These are phyloP conservation scores for Colletotrichum simmondsii DNA, from an alignment of 2,329 filamentous ascomycete species.

Conservation along the genomic window DNA sequence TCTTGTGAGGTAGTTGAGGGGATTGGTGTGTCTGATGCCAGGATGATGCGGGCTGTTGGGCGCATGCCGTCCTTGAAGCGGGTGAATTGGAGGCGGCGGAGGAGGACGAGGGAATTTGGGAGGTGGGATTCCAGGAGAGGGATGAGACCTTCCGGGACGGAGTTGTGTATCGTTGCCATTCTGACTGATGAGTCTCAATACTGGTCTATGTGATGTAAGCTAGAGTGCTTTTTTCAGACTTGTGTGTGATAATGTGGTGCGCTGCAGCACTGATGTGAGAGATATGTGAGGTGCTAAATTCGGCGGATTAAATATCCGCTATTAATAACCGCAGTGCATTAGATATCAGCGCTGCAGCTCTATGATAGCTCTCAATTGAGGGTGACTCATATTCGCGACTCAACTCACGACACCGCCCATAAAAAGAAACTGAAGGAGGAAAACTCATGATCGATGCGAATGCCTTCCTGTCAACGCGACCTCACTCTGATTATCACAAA, in stretches of 20 bases:
- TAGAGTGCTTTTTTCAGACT: not conserved
- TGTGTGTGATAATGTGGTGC: not conserved
- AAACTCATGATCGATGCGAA: not conserved
- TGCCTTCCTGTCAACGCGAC: not conserved
- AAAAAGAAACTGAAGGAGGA: too few species aligned
- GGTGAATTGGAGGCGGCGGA: slow-evolving; percentile 72
- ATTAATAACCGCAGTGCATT: not conserved
- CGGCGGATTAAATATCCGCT: slow-evolving; percentile 19
- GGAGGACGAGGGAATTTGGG: slow-evolving; percentile 68
- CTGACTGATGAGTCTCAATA: not conserved
- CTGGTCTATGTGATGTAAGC: not conserved
- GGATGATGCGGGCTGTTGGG: slow-evolving; percentile 54
- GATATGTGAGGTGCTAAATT: not conserved
- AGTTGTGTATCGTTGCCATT: slow-evolving; percentile 39
- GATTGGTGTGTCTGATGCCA: slow-evolving; percentile 40
- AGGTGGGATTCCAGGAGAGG: slow-evolving; percentile 60
- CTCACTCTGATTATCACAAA: not conserved
- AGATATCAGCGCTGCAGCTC: not conserved
- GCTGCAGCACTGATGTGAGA: not conserved
- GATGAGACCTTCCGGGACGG: slow-evolving; percentile 51
- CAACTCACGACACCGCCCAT: not conserved
- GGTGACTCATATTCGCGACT: slow-evolving; percentile 3
- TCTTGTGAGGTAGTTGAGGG: not conserved
- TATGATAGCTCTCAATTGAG: not conserved
- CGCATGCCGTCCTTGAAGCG: slow-evolving; percentile 53